Evolutionary conservation across 2,329 filamentous ascomycete genomes (phyloP), one percentile per base, ranked within the genome.

Genomic region (Trichoderma sp.): DNA sequence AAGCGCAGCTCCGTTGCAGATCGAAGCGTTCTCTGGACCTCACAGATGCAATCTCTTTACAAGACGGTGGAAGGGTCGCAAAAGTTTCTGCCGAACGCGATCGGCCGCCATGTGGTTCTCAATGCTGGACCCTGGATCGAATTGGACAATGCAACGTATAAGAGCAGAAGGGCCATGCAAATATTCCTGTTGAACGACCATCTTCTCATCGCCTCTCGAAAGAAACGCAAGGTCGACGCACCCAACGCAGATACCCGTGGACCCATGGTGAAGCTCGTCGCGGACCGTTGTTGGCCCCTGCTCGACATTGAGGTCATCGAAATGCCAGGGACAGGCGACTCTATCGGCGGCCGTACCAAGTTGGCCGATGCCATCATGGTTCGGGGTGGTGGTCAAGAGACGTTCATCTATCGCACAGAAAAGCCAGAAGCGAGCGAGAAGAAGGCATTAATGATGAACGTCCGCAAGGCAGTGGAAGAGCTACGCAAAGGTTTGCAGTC

Each of bases 51-150:
- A 81, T 91, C 94, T 28, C 84, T 99, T 59, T 99, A 96, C 90
- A 98, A 98, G 83, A 93, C 92, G 57, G 93, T 99, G n/a, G 96
- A 98, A 80, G 95, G 95, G 1, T 97, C 95, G 11, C 96, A 99
- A 78, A 98, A 98, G 80, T 99, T 97, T 78, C 85, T 99, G 12
- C 96, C 96, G 15, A 96, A 95, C 69, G 88, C 94, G 23, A 90
- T 93, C 23, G 95, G 95, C n/a, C 91, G 96, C 50, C 97, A 98
- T 79, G 94, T 99, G 59, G 90, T 98, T 2, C 91, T 97, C 80
- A 95, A 98, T 80, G 97, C 94, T 4, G 92, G 93, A 1, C 89
- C 92, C 62, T 99, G 96, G 96, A 93, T 98, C 72, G 95, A 99
- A 83, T 86, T 99, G 73, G 97, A 99, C 82, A 97, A 96, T 74